Conservation (phyloP, 2,329 filamentous ascomycete species). For the Phaeomoniella chlamydospora region DNA sequence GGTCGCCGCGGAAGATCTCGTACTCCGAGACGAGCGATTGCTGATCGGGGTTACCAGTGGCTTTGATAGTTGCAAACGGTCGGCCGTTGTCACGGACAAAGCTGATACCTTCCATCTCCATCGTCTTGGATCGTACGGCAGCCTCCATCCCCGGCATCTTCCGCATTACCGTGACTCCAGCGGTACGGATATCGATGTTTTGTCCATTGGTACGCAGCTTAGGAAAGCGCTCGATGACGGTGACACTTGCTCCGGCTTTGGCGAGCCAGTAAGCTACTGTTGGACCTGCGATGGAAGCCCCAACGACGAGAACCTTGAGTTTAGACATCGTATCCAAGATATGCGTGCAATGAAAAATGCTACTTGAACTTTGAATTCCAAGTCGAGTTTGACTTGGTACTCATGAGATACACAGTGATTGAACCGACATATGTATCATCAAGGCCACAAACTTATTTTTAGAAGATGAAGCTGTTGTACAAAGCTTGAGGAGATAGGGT, state of each 20-base stretch:
- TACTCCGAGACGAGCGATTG: conserved; percentile 21
- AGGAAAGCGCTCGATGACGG: conserved; percentile 20
- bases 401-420: not conserved
- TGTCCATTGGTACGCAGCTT: conserved; percentile 17
- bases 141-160: conserved; percentile 17
- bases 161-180: conserved; percentile 20
- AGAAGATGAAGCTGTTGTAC: not conserved
- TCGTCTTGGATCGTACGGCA: conserved; percentile 13
- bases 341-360: conserved; percentile 1
- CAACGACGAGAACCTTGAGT: conserved; percentile 18
- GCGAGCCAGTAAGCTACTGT: conserved; percentile 20
- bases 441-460: not conserved
- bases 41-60: conserved; percentile 16
- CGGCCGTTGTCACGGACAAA: conserved; percentile 14
- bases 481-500: not conserved
- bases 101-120: conserved; percentile 15
- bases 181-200: conserved; percentile 18
- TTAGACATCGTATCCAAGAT: conserved; percentile 11
- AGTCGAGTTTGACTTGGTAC: no score
- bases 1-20: conserved; percentile 21
- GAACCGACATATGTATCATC: not conserved
- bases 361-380: not conserved
- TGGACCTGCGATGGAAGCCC: conserved; percentile 21
- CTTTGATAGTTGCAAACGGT: conserved; percentile 14
- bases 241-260: conserved; percentile 17